Evolutionary conservation across 306 rosid genomes (phyloP).

Genomic region (Quillaja saponaria): DNA sequence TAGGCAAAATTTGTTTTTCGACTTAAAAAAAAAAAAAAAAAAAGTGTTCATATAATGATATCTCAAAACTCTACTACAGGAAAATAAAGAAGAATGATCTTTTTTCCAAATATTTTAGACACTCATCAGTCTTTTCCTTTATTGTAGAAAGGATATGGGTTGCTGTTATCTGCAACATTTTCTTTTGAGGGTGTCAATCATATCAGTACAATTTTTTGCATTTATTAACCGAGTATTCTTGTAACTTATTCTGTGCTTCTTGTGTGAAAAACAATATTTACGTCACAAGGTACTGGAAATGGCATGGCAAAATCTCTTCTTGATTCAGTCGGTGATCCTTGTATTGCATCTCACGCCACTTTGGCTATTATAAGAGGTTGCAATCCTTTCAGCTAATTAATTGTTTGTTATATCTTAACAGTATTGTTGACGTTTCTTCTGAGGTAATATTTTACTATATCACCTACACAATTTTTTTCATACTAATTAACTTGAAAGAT

Average conservation of each 20-base stretch:
- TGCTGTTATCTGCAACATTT: conserved; percentile 1
- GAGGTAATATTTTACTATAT: not conserved
- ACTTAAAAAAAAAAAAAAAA: too few relatives aligned
- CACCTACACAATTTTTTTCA: too few relatives aligned
- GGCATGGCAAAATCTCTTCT: conserved; percentile 96
- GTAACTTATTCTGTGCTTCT: conserved; percentile 13
- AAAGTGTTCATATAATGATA: too few relatives aligned
- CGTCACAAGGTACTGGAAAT: conserved; percentile 78
- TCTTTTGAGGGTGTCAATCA: not conserved
- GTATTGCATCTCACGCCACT: conserved; percentile 61
- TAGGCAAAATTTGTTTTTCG: too few relatives aligned
- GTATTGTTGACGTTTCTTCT: conserved; percentile 8
- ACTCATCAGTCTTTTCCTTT: too few relatives aligned
- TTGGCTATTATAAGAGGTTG: conserved; percentile 84
- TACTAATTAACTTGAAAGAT: too few relatives aligned
- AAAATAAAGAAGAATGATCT: not conserved
- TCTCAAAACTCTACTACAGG: too few relatives aligned
- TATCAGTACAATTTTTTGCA: conserved; percentile 2
- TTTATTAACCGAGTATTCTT: conserved; percentile 20
- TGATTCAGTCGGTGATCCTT: conserved; percentile 73
- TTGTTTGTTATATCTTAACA: conserved; percentile 14
- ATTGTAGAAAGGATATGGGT: too few relatives aligned
- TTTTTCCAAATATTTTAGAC: not conserved
- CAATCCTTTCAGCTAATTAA: conserved; percentile 7
- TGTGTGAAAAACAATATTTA: conserved; percentile 18